Evolutionary conservation across 257 asterid genomes (phyloP), one percentile per base, ranked within the genome.

Genomic region (Scutellaria baicalensis): DNA sequence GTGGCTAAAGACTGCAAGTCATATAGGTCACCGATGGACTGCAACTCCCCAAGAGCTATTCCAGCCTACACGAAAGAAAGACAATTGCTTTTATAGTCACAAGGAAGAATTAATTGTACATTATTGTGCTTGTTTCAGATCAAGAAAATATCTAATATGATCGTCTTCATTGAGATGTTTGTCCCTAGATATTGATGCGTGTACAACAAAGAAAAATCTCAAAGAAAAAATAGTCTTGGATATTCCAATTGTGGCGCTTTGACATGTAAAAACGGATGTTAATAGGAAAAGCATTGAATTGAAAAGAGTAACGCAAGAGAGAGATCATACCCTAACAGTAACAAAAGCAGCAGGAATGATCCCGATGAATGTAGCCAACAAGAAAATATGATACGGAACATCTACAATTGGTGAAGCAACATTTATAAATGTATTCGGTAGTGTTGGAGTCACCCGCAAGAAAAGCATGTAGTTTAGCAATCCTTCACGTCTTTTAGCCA

Each of bases 351-450:
- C 99, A 56, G 99, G 99, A 70, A 86, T 87, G 79, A 93, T 69
- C 62, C 99, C 97, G 71, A 93, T 84, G 77, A 86, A 75, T 17
- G 99, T 93, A 9, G 86, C 99, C 82, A 93, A 59, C 74, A 93
- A 80, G 94, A 93, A 93, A 9, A 67, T 89, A 79, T 84, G 97
- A 81, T 77, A 93, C 59, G 99, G 99, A 74, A 93, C 88, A 44
- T 89, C 96, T 9, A 91, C 97, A 56, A 93, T 93, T 27, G 99
- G 99, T 6, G 99, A 93, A 79, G 99, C 99, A 12, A 91, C 91
- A 64, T 93, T 93, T 66, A 91, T 91, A 70, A 93, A 93, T 39
- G 94, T 89, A 75, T 93, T 93, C 58, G 99, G 99, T 75, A 93
- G 85, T 38, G 99, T 87, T 0, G 97, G 99, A 18, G 99, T 93